These are phyloP conservation scores for Beauveria bassiana DNA, from an alignment of 2,329 filamentous ascomycete species.

Conservation along the genomic window DNA sequence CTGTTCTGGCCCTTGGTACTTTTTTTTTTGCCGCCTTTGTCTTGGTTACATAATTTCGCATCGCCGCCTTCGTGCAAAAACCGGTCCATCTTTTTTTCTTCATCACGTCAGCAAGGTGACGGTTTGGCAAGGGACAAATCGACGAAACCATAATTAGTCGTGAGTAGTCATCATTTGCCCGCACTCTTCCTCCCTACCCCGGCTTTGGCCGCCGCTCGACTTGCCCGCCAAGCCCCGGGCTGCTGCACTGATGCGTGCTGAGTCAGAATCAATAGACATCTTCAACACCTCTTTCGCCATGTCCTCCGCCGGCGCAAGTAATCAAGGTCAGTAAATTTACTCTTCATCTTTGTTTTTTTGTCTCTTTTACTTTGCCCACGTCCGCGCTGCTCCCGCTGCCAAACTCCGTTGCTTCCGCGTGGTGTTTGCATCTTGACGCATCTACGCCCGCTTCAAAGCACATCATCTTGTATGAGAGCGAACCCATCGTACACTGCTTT, in stretches of 20 bases:
- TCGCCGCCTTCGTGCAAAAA: neutral
- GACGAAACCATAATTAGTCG: neutral
- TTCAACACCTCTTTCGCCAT: conserved; percentile 24
- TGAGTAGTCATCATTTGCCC: conserved; percentile 10
- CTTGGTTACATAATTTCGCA: conserved; percentile 12
- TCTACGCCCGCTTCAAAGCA: neutral
- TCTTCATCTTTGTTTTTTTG: conserved; percentile 3
- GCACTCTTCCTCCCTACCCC: neutral
- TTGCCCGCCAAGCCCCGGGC: neutral
- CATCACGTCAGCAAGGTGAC: conserved; percentile 10
- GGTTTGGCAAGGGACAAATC: neutral
- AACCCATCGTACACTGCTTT: neutral
- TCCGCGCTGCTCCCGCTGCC: conserved; percentile 1
- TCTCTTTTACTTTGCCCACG: neutral
- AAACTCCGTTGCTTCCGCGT: neutral
- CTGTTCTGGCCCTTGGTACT: neutral
- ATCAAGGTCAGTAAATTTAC: conserved; percentile 24
- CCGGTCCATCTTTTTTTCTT: conserved; percentile 10
- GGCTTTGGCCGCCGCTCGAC: neutral
- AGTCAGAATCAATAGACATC: conserved; percentile 23
- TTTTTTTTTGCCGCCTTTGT: neutral
- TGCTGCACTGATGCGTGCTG: conserved; percentile 20
- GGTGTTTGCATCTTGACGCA: neutral
- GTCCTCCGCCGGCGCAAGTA: conserved; percentile 25
- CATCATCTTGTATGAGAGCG: neutral